Evolutionary conservation across 2,329 filamentous ascomycete species (phyloP).

Genomic region (Pleoardoris graminearum): DNA sequence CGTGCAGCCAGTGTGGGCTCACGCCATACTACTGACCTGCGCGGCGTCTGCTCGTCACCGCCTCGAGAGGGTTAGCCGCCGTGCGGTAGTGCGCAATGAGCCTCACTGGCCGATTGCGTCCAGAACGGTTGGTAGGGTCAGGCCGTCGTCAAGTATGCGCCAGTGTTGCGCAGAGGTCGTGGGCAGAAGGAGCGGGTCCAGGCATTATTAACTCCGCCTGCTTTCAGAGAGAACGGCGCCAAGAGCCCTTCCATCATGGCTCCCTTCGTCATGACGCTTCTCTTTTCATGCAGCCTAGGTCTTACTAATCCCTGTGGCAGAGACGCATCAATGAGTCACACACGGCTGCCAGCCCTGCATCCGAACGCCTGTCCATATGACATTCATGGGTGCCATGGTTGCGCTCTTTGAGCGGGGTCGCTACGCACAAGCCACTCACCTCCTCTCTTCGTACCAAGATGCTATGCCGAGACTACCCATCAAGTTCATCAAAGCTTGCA

Average conservation of each 20-base stretch:
- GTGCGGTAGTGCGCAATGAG: slow-evolving; percentile 1
- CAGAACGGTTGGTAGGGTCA: background rate
- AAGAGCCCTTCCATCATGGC: slow-evolving; percentile 3
- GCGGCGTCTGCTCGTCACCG: background rate
- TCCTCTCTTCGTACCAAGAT: background rate
- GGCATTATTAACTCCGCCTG: slow-evolving; percentile 12
- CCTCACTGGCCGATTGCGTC: background rate
- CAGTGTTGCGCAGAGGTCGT: background rate
- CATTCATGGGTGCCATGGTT: background rate
- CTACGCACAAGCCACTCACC: slow-evolving; percentile 11
- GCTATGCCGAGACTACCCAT: slow-evolving; percentile 2
- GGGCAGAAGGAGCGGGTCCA: background rate
- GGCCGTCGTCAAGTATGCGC: background rate
- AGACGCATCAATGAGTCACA: slow-evolving; percentile 12
- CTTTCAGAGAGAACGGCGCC: slow-evolving; percentile 5
- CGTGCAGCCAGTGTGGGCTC: background rate
- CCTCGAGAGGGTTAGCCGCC: background rate
- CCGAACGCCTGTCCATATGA: background rate
- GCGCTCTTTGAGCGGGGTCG: slow-evolving; percentile 6
- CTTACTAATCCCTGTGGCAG: slow-evolving; percentile 12
- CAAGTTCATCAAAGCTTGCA: background rate
- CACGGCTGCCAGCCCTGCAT: background rate
- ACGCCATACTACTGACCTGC: background rate
- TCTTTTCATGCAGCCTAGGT: slow-evolving; percentile 6
- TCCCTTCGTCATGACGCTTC: background rate